A percentile compares a stretch with the other conserved stretches of the same genome.
phyloP scores from a whole-genome alignment of 2,329 filamentous ascomycete species.

The Pyrenochaeta sp. region DNA sequence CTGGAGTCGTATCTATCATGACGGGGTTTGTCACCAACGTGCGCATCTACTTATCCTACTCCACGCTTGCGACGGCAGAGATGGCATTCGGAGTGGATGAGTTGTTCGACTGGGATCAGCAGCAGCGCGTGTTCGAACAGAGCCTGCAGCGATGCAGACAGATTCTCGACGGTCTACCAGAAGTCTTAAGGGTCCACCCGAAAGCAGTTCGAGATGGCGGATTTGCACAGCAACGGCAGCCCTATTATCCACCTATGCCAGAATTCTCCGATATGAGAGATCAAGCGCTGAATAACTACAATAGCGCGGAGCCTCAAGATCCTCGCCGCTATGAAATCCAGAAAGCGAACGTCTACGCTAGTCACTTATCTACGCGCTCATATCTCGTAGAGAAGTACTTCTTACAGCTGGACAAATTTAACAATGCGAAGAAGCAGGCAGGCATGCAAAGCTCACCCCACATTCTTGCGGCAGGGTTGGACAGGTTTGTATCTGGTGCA shows the following conservation, averaged over 20 bases:
- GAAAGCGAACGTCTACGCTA: conserved; percentile 88
- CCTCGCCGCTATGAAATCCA: conserved; percentile 77
- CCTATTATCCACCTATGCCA: conserved; percentile 49
- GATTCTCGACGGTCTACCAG: conserved; percentile 72
- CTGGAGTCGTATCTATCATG: conserved; percentile 73
- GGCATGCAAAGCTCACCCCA: conserved; percentile 45
- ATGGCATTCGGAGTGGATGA: conserved; percentile 82
- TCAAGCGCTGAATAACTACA: conserved; percentile 31
- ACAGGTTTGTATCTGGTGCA: conserved; percentile 33
- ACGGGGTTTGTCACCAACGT: conserved; percentile 84
- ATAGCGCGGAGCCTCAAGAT: conserved; percentile 42
- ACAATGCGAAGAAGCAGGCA: conserved; percentile 54
- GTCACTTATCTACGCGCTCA: conserved; percentile 80
- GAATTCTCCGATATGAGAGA: conserved; percentile 43
- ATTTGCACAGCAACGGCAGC: conserved; percentile 37
- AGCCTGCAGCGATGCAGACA: conserved; percentile 75
- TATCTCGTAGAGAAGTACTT: conserved; percentile 90
- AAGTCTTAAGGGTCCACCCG: conserved; percentile 69
- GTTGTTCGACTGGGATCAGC: conserved; percentile 78
- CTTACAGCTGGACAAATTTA: conserved; percentile 73
- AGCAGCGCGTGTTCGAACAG: conserved; percentile 75
- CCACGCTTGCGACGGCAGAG: conserved; percentile 79
- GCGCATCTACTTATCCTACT: conserved; percentile 82
- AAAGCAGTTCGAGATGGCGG: conserved; percentile 48
- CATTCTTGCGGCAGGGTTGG: conserved; percentile 36